Conservation (phyloP, 805 yeast species). For the Naumovozyma baii region DNA sequence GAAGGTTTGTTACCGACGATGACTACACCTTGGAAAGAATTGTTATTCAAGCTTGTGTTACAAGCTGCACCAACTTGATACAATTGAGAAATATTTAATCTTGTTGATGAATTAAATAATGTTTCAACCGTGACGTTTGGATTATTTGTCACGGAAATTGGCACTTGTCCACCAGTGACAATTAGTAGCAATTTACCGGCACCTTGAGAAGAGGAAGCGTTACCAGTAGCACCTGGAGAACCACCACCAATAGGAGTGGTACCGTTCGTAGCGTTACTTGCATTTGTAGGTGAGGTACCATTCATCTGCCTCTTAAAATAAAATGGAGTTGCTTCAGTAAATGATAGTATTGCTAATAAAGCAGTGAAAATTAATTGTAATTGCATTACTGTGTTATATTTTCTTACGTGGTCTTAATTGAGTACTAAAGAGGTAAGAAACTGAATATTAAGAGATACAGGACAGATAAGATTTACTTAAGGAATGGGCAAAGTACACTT, state of each 20-base stretch:
- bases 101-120: conserved; percentile 15
- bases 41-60: conserved; percentile 9
- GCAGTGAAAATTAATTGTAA: conserved; percentile 2
- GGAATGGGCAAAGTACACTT: too few relatives aligned
- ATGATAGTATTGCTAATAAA: background rate
- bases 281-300: conserved; percentile 3
- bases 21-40: conserved; percentile 16
- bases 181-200: conserved; percentile 8
- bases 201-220: background rate
- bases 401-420: too few relatives aligned
- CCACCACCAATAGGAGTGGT: conserved; percentile 3
- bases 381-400: conserved; percentile 4
- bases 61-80: conserved; percentile 10
- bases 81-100: conserved; percentile 20
- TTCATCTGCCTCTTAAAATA: background rate
- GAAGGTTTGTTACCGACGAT: conserved; percentile 18
- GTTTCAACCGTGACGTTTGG: conserved; percentile 7
- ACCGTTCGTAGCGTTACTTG: conserved; percentile 6
- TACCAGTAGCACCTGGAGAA: background rate
- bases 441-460: too few relatives aligned
- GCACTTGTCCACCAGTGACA: conserved; percentile 17
- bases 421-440: too few relatives aligned
- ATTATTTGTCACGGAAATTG: conserved; percentile 6
- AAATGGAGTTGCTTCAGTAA: background rate
- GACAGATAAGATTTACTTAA: too few relatives aligned